Evolutionary conservation across 176 grass and related monocot species (phyloP).

Genomic region (Hordeum vulgare): MorexV3_pseudomolecules_assembly NC_058524.1:6673488-6673987

Average conservation of each 20-base stretch:
- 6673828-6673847: slow-evolving; percentile 34
- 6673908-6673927: not conserved
- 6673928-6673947: not conserved
- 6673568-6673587: not conserved
- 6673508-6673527: too few species aligned
- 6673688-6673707: not conserved
- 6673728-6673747: not conserved
- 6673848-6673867: slow-evolving; percentile 10
- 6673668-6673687: not conserved
- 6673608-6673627: not conserved
- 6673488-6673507: too few species aligned
- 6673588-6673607: not conserved
- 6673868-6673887: not conserved
- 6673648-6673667: not conserved
- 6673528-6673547: not conserved
- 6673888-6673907: not conserved
- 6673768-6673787: slow-evolving; percentile 10
- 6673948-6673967: not conserved
- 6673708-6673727: not conserved
- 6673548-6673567: not conserved
- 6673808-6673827: slow-evolving; percentile 30
- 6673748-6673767: not conserved
- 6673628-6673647: not conserved
- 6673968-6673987: not conserved
- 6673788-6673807: slow-evolving; percentile 3